A percentile compares a stretch with the other conserved stretches of the same genome.
These are phyloP conservation scores for Colletotrichum nymphaeae DNA, from an alignment of 2,329 filamentous ascomycete species.

Conservation along the genomic window DNA sequence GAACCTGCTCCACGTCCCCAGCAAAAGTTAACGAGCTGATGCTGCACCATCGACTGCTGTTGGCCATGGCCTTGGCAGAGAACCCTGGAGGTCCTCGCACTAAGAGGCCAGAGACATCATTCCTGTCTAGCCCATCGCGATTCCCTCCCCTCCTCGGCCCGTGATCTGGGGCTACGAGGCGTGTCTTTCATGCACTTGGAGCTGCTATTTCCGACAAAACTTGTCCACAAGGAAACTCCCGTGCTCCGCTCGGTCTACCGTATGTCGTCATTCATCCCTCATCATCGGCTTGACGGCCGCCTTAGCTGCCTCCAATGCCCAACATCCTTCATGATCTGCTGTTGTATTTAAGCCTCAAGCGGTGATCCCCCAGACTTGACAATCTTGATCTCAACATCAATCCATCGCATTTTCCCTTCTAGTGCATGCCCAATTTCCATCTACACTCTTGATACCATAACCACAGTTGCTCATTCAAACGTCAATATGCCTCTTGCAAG, in stretches of 20 bases:
- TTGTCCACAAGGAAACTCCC: not conserved
- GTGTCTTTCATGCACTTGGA: constrained; percentile 5
- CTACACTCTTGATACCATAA: not conserved
- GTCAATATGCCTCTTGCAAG: constrained; percentile 34
- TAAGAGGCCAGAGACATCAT: not conserved
- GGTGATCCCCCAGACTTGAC: constrained; percentile 3
- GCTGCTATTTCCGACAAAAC: not conserved
- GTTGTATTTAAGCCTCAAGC: constrained; percentile 26
- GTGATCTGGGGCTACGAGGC: not conserved
- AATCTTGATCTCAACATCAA: not conserved
- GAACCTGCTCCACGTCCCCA: constrained; percentile 4
- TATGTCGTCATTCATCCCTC: constrained; percentile 34
- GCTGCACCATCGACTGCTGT: not conserved
- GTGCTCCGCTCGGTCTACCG: constrained; percentile 11
- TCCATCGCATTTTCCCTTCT: not conserved
- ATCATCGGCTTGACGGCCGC: constrained; percentile 6
- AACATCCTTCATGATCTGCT: not conserved
- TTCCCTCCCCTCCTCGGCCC: constrained; percentile 20
- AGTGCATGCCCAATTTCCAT: not conserved
- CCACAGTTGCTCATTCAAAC: not conserved
- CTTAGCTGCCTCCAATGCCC: not conserved
- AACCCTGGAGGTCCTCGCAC: constrained; percentile 4
- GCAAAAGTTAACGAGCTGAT: not conserved
- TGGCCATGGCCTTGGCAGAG: constrained; percentile 26
- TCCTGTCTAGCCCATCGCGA: constrained; percentile 9